Evolutionary conservation across 2,329 filamentous ascomycete species (phyloP), one percentile per base, ranked within the genome.

Genomic region (Metarhizium humberi): DNA sequence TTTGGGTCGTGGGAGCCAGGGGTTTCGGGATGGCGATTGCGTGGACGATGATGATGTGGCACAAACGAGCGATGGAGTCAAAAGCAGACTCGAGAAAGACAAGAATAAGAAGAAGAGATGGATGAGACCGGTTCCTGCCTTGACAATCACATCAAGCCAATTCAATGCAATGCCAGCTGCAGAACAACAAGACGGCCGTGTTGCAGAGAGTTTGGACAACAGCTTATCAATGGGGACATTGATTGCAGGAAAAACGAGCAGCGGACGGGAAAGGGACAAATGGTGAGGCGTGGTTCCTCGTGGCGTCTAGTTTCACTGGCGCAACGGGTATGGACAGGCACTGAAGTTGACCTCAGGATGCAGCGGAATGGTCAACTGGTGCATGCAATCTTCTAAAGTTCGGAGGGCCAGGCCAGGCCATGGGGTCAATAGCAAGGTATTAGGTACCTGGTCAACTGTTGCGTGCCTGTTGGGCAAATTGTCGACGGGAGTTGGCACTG

Each of bases 1-100:
- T 16, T 16, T 29, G 29, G 11, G 50, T 52, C 52, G 45, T 52
- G 16, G 18, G 45, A 50, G 38, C 20, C 45, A 47, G 30, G 25
- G 45, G 36, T 29, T 36, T 50, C 49, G 11, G 32, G 45, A 55
- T 43, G 50, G 49, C 50, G 55, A 55, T 42, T n/a, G 49, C 45
- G 55, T 36, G 29, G 38, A 18, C 43, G 50, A 53, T 20, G 42
- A 18, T 11, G 45, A 45, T 5, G 55, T 55, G 54, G 34, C 46
- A 51, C 49, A 55, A 55, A 47, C 52, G 55, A 55, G 52, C 30
- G 55, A 45, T 43, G 42, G 32, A 20, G 49, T 45, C 48, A 20
- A 30, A 45, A 13, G 42, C 32, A 20, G 14, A 30, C 20, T 29
- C 6, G 47, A 14, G 7, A 7, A 34, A 46, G 43, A 30, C 20